Evolutionary conservation across 2,329 filamentous ascomycete species (phyloP), one percentile per base, ranked within the genome.

Genomic region (Colletotrichum sansevieriae): DNA sequence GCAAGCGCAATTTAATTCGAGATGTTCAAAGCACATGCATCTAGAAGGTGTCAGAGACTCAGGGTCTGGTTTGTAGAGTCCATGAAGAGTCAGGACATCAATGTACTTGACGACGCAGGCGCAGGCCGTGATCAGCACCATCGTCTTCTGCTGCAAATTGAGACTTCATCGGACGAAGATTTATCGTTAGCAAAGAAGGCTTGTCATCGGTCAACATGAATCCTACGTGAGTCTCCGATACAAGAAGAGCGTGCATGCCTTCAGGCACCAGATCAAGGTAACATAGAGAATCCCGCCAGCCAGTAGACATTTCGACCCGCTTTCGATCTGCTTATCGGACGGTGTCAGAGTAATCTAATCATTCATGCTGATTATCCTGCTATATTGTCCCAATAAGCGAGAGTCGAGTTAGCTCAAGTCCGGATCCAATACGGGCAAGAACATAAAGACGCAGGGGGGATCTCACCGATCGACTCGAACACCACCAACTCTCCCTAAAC

Each of bases 171-270:
- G 44, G 18, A 5, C 10, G 8, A 37, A 37, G 35, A 9, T 37
- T 6, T 6, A 12, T 12, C 9, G 35, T 37, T 6, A 22, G 22
- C 22, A 22, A 22, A 22, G 22, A 22, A 22, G 4, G 4, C 22
- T 22, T 22, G 22, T 22, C 22, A 22, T 3, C 22, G 4, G 22
- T 22, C 22, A 22, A 22, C 2, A 22, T 22, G 22, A 22, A 22
- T 22, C 22, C 22, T 22, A 22, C 22, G 22, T 22, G 22, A 22
- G 22, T 22, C 22, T 22, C 22, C 22, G 22, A 4, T 22, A 22
- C 4, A 83, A 79, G 67, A 78, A 83, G 20, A 83, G 72, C 74
- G 83, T 80, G 70, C 79, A 80, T 3, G 76, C 79, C 70, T 83
- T 83, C 37, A 83, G 72, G 55, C 75, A 72, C 79, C 81, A 83